phyloP scores from a whole-genome alignment of 1,284 basidiomycete species.

The Fomes fomentarius region DNA sequence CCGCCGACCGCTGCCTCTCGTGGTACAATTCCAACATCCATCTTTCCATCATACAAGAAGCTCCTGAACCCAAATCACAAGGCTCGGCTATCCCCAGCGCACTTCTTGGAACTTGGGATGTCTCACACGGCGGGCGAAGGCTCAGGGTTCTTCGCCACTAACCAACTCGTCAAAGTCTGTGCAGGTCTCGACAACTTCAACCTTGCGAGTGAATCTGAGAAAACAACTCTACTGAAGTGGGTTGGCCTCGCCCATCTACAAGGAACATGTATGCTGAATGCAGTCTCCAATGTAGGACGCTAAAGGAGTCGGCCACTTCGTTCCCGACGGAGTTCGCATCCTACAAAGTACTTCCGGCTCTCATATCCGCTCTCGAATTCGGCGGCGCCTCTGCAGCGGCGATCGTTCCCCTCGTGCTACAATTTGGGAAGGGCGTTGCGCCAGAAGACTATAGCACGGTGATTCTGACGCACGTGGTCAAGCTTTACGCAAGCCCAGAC shows the following conservation, averaged over 20 bases:
- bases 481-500: slow-evolving; percentile 87
- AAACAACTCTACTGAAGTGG: slow-evolving; percentile 72
- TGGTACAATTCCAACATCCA: slow-evolving; percentile 74
- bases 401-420: slow-evolving; percentile 83
- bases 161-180: slow-evolving; percentile 87
- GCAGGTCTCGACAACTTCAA: slow-evolving; percentile 88
- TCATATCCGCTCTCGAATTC: slow-evolving; percentile 84
- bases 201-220: slow-evolving; percentile 83
- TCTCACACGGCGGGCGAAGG: slow-evolving; percentile 56
- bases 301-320: slow-evolving; percentile 80
- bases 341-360: slow-evolving; percentile 85
- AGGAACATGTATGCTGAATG: not conserved
- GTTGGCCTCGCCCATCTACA: not conserved
- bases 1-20: slow-evolving; percentile 75
- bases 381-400: slow-evolving; percentile 76
- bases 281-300: slow-evolving; percentile 47
- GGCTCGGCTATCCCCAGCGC: slow-evolving; percentile 74
- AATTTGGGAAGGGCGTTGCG: slow-evolving; percentile 75
- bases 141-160: slow-evolving; percentile 84
- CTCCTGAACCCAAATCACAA: slow-evolving; percentile 89
- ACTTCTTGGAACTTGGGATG: slow-evolving; percentile 84
- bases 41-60: slow-evolving; percentile 87
- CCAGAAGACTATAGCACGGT: slow-evolving; percentile 73
- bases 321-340: slow-evolving; percentile 90
- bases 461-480: slow-evolving; percentile 80